Conservation (phyloP, 2,329 filamentous ascomycete genomes). For the Aspergillus piperis region DNA sequence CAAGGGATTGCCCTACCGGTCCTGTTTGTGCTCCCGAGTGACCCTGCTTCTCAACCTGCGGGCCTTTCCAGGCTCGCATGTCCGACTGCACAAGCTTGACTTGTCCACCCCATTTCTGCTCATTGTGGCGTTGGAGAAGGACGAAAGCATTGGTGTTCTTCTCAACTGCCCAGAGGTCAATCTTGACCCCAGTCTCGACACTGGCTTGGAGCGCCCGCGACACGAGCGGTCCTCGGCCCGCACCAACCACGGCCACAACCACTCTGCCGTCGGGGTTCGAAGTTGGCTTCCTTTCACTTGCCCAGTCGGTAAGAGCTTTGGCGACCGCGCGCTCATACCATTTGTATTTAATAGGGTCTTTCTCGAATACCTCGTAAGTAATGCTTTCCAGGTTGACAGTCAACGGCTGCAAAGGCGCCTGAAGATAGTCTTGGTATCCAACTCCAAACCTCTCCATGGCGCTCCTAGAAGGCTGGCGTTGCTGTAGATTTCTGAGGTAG, state of each 20-base stretch:
- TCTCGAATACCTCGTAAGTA: conserved; percentile 98
- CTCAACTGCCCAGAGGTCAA: conserved; percentile 89
- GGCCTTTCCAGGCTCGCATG: conserved; percentile 95
- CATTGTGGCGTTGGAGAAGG: conserved; percentile 83
- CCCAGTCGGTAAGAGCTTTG: conserved; percentile 80
- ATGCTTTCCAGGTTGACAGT: conserved; percentile 96
- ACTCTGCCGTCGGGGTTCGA: conserved; percentile 71
- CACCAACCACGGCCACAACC: conserved; percentile 88
- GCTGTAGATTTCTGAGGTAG: conserved; percentile 83
- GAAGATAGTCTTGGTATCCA: conserved; percentile 89
- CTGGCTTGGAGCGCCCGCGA: conserved; percentile 83
- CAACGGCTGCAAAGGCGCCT: conserved; percentile 89
- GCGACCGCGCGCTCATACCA: conserved; percentile 88
- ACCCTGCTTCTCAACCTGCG: conserved; percentile 42
- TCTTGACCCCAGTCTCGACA: conserved; percentile 69
- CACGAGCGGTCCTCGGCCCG: conserved; percentile 88
- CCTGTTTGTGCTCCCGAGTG: conserved; percentile 16
- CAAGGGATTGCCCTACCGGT: conserved; percentile 38
- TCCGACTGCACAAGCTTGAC: conserved; percentile 93
- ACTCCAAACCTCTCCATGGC: conserved; percentile 67
- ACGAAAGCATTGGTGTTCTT: conserved; percentile 99
- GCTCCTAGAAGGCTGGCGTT: conserved; percentile 69
- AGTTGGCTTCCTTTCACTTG: conserved; percentile 68
- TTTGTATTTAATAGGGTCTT: conserved; percentile 95
- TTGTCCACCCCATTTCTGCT: conserved; percentile 72